Evolutionary conservation across 2,329 filamentous ascomycete species (phyloP), one percentile per base, ranked within the genome.

Genomic region (Clonostachys rhizophaga): DNA sequence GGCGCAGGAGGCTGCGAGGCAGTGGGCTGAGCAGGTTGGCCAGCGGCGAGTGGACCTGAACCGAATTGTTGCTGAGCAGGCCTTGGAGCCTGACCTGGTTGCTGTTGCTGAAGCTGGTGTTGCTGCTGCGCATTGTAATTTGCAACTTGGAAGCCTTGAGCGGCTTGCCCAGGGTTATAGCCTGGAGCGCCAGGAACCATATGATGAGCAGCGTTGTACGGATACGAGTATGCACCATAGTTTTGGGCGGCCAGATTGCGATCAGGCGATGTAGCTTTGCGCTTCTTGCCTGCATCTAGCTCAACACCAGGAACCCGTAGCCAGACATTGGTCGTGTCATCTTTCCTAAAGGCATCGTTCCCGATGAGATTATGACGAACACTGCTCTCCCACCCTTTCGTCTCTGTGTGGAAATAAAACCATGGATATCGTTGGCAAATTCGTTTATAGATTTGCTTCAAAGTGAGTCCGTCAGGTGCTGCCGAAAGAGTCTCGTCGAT

Each of bases 351-450:
- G 7, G 78, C 79, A 52, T 78, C 75, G 57, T 83, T 83, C 3
- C 78, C 79, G 53, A 83, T 81, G 30, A 83, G 69, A 48, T 83
- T 83, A 55, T 83, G 79, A 1, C 79, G 75, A n/a, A 83, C 79
- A 54, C 78, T 83, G 53, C 79, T 83, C 59, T 83, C 79, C 79
- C 79, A 83, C n/a, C 79, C 79, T 57, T 81, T 83, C 6, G 79
- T 83, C 56, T 80, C 78, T 16, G 78, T 77, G 46, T 69, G 70
- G 55, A 83, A 83, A 53, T 75, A 78, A 52, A 79, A 83, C 69
- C 75, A 82, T 10, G 78, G 78, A 53, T 82, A 82, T 53, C 70
- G 70, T 49, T 70, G 68, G 53, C 75, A 77, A 46, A 83, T 83
- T 43, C 78, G 70, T 61, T 83, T 83, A 63, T 83, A 83, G 47